Base-by-base conservation (phyloP, 306 rosid species). In the Abrus precatorius region DNA sequence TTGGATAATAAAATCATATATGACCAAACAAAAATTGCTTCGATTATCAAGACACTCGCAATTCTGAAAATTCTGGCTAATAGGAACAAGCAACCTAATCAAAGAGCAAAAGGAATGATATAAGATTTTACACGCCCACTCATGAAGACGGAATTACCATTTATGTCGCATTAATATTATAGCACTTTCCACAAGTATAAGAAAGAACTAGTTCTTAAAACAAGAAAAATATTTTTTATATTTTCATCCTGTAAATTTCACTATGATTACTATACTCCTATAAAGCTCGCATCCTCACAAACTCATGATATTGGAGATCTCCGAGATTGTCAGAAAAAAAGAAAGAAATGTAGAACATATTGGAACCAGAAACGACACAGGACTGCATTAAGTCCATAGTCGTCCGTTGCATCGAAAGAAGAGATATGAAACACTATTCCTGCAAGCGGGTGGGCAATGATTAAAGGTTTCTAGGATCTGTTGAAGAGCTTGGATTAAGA, bases 401-500 rank as follows among this genome's bases (percentile, higher is more conserved):
- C 47, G 49, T 52, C 6, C 30, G 32, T 29, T 52, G 40, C 53
- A 66, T 7, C 40, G 36, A 75, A 40, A 12, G 48, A 69, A 68
- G 60, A 82, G 13, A 14, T 3, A 30, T 38, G 61, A 45, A 69
- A 78, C 13, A 61, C 54, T 12, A 34, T 57, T 49, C 64, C 69
- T 50, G 57, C 80, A 53, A 3, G 53, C 40, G 38, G 47, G 20
- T 20, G 20, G 30, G 60, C 48, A 65, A 36, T 40, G 8, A 53
- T 49, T 77, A 82, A 50, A 64, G 1, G 70, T 50, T 77, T 72
- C 74, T 44, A 66, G 85, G 82, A 72, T 59, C 76, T 43, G 75
- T 82, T 54, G 79, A 69, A 32, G 86, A 77, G 81, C 79, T 55
- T 55, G 90, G 82, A 69, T 53, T 88, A 81, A 60, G 62, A 20